These are phyloP conservation scores for Claviceps sp. DNA, from an alignment of 2,329 filamentous ascomycete species.

Conservation along the genomic window DNA sequence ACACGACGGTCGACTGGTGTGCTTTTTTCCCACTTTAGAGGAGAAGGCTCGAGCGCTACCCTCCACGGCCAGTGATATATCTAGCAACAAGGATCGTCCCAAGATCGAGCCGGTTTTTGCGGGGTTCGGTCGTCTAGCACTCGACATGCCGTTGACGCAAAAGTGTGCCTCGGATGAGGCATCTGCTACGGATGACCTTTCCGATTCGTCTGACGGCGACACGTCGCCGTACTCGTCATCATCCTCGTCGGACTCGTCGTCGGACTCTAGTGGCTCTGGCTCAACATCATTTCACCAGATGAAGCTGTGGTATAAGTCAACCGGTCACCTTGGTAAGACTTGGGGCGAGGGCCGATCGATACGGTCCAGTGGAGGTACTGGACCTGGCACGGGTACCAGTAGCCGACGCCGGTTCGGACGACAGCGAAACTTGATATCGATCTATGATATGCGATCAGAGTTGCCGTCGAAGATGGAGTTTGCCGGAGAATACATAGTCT, in stretches of 20 bases:
- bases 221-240: conserved; percentile 33
- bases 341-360: conserved; percentile 44
- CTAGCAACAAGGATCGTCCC: conserved; percentile 33
- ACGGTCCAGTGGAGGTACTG: conserved; percentile 44
- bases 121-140: conserved; percentile 41
- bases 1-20: conserved; percentile 48
- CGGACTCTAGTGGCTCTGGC: conserved; percentile 41
- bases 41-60: conserved; percentile 40
- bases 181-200: conserved; percentile 38
- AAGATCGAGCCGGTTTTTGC: conserved; percentile 44
- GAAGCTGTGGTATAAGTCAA: conserved; percentile 42
- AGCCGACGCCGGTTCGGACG: conserved; percentile 34
- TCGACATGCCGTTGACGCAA: conserved; percentile 35
- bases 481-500: conserved; percentile 69
- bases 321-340: conserved; percentile 37
- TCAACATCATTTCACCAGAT: conserved; percentile 49
- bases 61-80: conserved; percentile 30
- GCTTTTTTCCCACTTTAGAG: conserved; percentile 58
- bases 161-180: conserved; percentile 34
- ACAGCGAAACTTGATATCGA: conserved; percentile 57
- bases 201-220: conserved; percentile 35
- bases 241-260: too few species aligned
- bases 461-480: conserved; percentile 70
- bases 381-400: conserved; percentile 34
- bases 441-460: conserved; percentile 55